These are phyloP conservation scores for Westerdykella sp. DNA, from an alignment of 2,329 filamentous ascomycete genomes.

Conservation along the genomic window DNA sequence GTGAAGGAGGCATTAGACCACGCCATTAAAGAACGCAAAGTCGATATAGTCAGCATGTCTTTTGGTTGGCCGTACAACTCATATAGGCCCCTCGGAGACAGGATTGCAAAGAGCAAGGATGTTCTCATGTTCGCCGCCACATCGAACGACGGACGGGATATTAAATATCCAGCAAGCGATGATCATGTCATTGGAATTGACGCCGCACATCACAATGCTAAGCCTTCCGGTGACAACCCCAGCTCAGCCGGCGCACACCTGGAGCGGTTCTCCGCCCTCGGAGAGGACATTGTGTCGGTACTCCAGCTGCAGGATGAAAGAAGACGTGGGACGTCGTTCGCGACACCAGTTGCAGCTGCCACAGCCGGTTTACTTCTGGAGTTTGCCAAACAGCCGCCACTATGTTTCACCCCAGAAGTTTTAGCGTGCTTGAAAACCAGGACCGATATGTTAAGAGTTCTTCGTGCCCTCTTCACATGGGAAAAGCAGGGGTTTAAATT, in stretches of 20 bases:
- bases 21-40: background rate
- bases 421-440: background rate
- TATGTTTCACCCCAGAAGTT: background rate
- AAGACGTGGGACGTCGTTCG: background rate
- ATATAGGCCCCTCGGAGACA: background rate
- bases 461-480: background rate
- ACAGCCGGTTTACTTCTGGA: constrained; percentile 1
- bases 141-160: background rate
- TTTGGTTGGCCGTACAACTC: constrained; percentile 1
- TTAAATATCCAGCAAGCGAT: constrained; percentile 1
- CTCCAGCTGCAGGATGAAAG: background rate
- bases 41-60: constrained; percentile 1
- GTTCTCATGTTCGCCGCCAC: constrained; percentile 1
- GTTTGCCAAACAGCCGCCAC: background rate
- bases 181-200: constrained; percentile 1
- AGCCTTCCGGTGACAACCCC: background rate
- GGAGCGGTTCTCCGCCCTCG: background rate
- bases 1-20: background rate
- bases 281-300: background rate
- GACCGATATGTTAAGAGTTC: background rate
- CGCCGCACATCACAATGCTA: background rate
- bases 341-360: constrained; percentile 1
- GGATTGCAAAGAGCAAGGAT: background rate
- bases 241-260: background rate
- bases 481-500: background rate